Evolutionary conservation across 2,329 filamentous ascomycete genomes (phyloP).

Genomic region (Fusarium dlaminii): DNA sequence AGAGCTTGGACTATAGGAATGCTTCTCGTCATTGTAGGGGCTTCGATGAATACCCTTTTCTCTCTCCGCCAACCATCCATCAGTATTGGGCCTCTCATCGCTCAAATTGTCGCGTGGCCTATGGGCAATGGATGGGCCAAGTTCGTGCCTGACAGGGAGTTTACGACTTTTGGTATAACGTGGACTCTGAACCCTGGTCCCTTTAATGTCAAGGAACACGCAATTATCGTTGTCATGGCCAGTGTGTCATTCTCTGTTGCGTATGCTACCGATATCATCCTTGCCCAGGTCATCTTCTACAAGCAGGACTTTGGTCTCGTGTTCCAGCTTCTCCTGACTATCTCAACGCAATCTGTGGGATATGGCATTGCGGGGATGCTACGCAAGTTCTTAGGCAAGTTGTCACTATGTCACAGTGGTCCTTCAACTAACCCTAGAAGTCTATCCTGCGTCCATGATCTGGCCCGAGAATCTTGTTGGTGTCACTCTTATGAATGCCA

Average conservation of each 20-base stretch:
- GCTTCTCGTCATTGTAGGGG: conserved; percentile 63
- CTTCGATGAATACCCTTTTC: conserved; percentile 71
- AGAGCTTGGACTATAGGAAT: conserved; percentile 72
- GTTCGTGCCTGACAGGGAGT: conserved; percentile 60
- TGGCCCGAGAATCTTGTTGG: conserved; percentile 76
- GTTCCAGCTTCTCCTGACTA: conserved; percentile 72
- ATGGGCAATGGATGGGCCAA: conserved; percentile 69
- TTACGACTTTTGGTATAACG: conserved; percentile 61
- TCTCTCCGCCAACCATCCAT: conserved; percentile 71
- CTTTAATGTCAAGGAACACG: conserved; percentile 77
- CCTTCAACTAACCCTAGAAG: conserved; percentile 45
- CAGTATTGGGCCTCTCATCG: conserved; percentile 67
- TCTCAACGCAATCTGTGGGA: conserved; percentile 75
- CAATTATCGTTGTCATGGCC: conserved; percentile 75
- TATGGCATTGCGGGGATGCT: conserved; percentile 76
- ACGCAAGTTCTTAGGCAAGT: conserved; percentile 68
- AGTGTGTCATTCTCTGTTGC: conserved; percentile 75
- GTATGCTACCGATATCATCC: conserved; percentile 78
- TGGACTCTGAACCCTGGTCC: conserved; percentile 73
- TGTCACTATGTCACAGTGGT: rapidly evolving
- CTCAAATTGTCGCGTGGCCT: conserved; percentile 72
- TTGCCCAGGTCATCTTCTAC: conserved; percentile 77
- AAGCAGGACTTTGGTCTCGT: conserved; percentile 72
- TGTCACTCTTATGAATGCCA: conserved; percentile 74
- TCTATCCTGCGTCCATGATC: conserved; percentile 76